Evolutionary conservation across 176 grass and related monocot species (phyloP), one percentile per base, ranked within the genome.

Genomic region (Guadua angustifolia): DNA sequence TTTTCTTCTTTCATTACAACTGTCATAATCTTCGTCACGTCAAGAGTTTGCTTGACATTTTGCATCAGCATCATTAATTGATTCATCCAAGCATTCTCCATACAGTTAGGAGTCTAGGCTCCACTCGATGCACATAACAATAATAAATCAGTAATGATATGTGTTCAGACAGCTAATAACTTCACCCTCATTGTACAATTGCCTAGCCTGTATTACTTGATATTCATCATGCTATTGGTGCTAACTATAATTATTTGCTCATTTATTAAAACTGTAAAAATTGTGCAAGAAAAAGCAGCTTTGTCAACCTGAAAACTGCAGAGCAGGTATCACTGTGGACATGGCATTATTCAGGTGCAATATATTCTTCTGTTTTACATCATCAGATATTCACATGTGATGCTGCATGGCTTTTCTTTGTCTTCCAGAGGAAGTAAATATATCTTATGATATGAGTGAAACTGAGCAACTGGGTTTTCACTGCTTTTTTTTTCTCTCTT

Each of bases 361-460:
- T 85, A 14, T 64, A 62, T 74, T 10, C 88, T 86, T 89, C 82
- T 60, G 62, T 49, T 77, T 86, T 21, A 71, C 58, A 71, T 5
- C 59, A 65, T 62, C 78, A 82, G 72, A 82, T 86, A 56, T 60
- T 60, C 58, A 60, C 22, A 60, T 60, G 58, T 60, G 22, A 25
- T 26, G 58, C 62, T 73, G 14, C 7, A 35, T 60, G 51, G 66
- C 58, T 73, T 82, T 90, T 71, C n/a, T 78, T 73, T 75, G 24
- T 58, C 58, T 60, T 78, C 46, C 6, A 14, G 39, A 59, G 73
- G 84, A 86, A 79, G 79, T 90, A 63, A 56, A 59, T 59, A 57
- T 86, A 69, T 82, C 83, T 72, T 83, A 82, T 79, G 13, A 73
- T 53, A 61, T 17, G 16, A 79, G 86, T 19, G 78, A 79, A 86